Base-by-base conservation (phyloP, 345 rosid species). In the Carallia pectinifolia region DNA sequence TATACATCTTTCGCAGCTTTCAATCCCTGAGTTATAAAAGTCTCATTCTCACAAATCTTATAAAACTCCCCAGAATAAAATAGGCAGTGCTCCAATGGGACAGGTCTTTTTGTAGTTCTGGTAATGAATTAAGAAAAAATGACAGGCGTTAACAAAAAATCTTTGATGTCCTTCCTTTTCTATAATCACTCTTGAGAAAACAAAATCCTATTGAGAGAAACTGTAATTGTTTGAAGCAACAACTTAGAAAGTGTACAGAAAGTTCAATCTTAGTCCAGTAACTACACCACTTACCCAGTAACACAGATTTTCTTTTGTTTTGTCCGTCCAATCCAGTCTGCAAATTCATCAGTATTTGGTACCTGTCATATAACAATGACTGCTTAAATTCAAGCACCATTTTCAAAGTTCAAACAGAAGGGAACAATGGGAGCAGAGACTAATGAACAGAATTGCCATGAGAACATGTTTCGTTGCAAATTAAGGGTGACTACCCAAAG, bases 241-340 rank as follows among this genome's bases (percentile, higher is more conserved):
- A 23, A 37, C 50, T 27, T 23, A 5, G 31, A 47, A 56, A 58
- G 36, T 1, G 23, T n/a, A 37, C 7, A 18, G 44, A 31, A 31
- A 60, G n/a, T 58, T 37, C 13, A 31, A 68, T 67, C 52, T 37
- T 70, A 44, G 27, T 65, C 67, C 62, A 69, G 66, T 44, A 56
- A 81, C 53, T 79, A 63, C 53, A 70, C 52, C 56, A 71, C 86
- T 80, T 81, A 92, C 97, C 96, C 97, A 66, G 96, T 90, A 76
- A 94, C 93, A 68, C 79, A 95, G 62, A 94, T 94, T 85, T 86
- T 83, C 76, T 94, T 94, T 79, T 89, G 93, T 80, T 94, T 94
- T 71, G 97, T 94, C 67, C 96, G 85, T 68, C 98, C 90, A 82
- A 94, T 94, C 98, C 98, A 94, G 52, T 87, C 97, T 64, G 97